phyloP scores from a whole-genome alignment of 306 rosid species.

The Prunus mira region DNA sequence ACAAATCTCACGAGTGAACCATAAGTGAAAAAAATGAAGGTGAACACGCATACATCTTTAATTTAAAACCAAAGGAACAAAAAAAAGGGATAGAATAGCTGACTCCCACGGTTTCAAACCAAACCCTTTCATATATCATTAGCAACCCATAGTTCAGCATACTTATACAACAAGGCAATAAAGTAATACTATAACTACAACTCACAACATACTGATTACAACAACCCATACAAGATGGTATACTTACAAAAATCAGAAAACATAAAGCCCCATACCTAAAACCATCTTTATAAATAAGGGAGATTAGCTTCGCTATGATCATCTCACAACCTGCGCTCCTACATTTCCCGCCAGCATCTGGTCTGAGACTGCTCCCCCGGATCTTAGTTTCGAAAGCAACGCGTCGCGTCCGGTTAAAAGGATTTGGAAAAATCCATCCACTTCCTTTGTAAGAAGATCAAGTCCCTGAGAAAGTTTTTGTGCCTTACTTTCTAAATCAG shows the following conservation, averaged over 20 bases:
- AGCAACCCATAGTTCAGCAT: slow-evolving; percentile 28
- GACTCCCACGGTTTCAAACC: neutral
- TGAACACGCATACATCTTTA: neutral
- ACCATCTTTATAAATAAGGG: slow-evolving; percentile 22
- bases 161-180: slow-evolving; percentile 38
- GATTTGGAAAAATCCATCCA: slow-evolving; percentile 58
- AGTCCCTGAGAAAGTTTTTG: slow-evolving; percentile 63
- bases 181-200: slow-evolving; percentile 7
- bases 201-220: slow-evolving; percentile 37
- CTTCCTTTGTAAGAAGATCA: slow-evolving; percentile 67
- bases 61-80: neutral
- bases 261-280: slow-evolving; percentile 33
- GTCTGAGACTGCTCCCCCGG: slow-evolving; percentile 35
- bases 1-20: neutral
- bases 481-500: slow-evolving; percentile 36
- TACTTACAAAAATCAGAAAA: slow-evolving; percentile 34
- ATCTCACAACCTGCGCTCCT: slow-evolving; percentile 25
- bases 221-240: slow-evolving; percentile 35
- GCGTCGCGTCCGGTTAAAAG: slow-evolving; percentile 68
- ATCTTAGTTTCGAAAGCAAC: slow-evolving; percentile 55
- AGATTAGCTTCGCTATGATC: slow-evolving; percentile 20
- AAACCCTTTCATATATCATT: slow-evolving; percentile 26
- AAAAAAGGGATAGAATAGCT: neutral
- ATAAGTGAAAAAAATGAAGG: neutral
- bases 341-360: slow-evolving; percentile 21